Percentiles rank a stretch among this genome's conserved stretches.
phyloP scores from a whole-genome alignment of 768 basidiomycete species.

The Suillus spraguei region DNA sequence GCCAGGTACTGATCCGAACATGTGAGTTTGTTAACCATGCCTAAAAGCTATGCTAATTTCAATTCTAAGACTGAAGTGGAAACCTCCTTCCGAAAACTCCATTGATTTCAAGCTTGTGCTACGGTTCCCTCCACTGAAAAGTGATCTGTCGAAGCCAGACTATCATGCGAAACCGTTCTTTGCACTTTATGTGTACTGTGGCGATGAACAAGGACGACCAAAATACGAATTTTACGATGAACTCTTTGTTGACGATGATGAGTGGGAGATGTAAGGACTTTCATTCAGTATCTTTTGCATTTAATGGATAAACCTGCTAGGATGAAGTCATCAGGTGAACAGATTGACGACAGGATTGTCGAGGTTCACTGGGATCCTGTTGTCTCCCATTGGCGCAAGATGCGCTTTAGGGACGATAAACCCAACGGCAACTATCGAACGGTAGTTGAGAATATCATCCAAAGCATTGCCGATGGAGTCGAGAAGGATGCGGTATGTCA shows the following conservation, averaged over 20 bases:
- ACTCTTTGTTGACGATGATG: constrained; percentile 82
- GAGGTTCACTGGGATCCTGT: constrained; percentile 89
- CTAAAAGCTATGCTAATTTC: constrained; percentile 11
- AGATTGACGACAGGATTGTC: constrained; percentile 91
- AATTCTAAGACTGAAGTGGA: constrained; percentile 88
- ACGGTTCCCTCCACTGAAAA: constrained; percentile 77
- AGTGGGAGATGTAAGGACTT: constrained; percentile 85
- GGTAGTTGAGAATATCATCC: constrained; percentile 86
- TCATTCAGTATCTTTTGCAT: background rate
- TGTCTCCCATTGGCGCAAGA: constrained; percentile 77
- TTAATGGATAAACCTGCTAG: constrained; percentile 41
- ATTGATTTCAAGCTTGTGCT: constrained; percentile 96
- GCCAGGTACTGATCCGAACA: constrained; percentile 82
- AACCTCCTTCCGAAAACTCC: constrained; percentile 96
- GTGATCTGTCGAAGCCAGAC: constrained; percentile 66
- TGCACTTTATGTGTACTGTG: constrained; percentile 80
- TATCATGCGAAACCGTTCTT: constrained; percentile 86
- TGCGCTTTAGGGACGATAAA: constrained; percentile 96
- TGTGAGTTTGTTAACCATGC: constrained; percentile 51
- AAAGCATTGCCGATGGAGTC: constrained; percentile 92
- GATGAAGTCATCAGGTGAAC: constrained; percentile 81
- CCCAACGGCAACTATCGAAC: constrained; percentile 85
- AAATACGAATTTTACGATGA: constrained; percentile 84
- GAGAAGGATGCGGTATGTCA: constrained; percentile 77
- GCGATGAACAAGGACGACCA: constrained; percentile 55